Conservation (phyloP, 2,329 filamentous ascomycete species). For the Fusarium albidum region DNA sequence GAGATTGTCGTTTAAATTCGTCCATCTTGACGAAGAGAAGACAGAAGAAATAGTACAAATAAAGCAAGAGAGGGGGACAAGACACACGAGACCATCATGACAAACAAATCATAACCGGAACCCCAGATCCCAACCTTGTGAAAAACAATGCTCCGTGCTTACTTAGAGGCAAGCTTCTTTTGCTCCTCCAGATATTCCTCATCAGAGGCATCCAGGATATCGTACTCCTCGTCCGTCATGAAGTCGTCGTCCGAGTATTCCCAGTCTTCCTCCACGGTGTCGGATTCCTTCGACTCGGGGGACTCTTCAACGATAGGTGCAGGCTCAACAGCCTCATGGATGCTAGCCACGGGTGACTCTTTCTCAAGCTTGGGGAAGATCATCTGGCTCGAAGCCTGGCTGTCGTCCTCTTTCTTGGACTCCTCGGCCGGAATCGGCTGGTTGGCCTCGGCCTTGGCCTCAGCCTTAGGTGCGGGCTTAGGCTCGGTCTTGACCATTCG, state of each 20-base stretch:
- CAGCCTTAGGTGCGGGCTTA: constrained; percentile 24
- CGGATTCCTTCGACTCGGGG: constrained; percentile 50
- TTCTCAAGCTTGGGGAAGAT: constrained; percentile 97
- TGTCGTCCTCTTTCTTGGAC: constrained; percentile 45
- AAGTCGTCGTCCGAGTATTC: constrained; percentile 76
- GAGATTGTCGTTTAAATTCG: constrained; percentile 9
- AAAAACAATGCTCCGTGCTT: constrained; percentile 31
- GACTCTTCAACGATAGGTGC: constrained; percentile 63
- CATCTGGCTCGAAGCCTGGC: constrained; percentile 67
- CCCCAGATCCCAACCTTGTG: constrained; percentile 29
- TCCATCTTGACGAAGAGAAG: constrained; percentile 19
- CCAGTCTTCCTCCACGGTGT: constrained; percentile 68
- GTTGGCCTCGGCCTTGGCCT: constrained; percentile 40
- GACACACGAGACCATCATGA: constrained; percentile 19
- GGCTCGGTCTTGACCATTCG: constrained; percentile 49
- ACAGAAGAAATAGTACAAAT: constrained; percentile 39
- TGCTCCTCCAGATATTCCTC: constrained; percentile 76
- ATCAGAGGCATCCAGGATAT: constrained; percentile 94
- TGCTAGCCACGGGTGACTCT: constrained; percentile 84
- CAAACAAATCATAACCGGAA: constrained; percentile 28
- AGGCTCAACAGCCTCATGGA: constrained; percentile 72
- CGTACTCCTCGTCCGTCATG: constrained; percentile 97
- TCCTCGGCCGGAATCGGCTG: constrained; percentile 30
- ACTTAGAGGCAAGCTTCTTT: constrained; percentile 51
- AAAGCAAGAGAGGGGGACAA: constrained; percentile 31